Evolutionary conservation across 768 basidiomycete species (phyloP), one percentile per base, ranked within the genome.

Genomic region (Xerocomellus chrysenteron): DNA sequence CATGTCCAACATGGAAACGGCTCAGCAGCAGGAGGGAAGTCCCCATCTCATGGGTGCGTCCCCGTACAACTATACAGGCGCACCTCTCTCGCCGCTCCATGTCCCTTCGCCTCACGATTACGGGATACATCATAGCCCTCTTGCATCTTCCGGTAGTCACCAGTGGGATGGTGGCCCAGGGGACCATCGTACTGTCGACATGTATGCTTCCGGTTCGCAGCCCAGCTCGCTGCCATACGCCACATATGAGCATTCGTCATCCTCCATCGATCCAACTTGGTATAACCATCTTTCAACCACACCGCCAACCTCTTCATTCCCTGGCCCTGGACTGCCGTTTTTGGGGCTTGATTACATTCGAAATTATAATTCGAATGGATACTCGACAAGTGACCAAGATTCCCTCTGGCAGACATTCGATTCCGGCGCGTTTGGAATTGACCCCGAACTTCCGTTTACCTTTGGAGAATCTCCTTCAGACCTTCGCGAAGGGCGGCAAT

Each of bases 341-440:
- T 80, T 84, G 32, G 92, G 90, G 11, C 77, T 93, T 33, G 92
- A 94, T 63, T 94, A 83, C 64, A 86, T 94, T 65, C 83, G 88
- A 63, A 92, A 90, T 65, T 92, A 87, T 67, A 78, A 77, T 61
- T 79, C 83, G 49, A 79, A 80, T 5, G 69, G 73, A 41, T 72
- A 70, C 58, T 61, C 73, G 17, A 52, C 59, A 41, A 56, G 53
- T 39, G 78, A 78, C 41, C 74, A 75, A 61, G 80, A 80, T 47
- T 67, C 69, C 30, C 65, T 81, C 47, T 82, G 81, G 75, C 78
- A 79, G 60, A 82, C 81, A 65, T 88, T 90, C 65, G 91, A 92
- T 68, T 78, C 83, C 56, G 80, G 83, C 50, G 84, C 85, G 35
- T 91, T 91, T 73, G 86, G 84, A 54, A 80, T 82, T 61, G 88